Evolutionary conservation across 2,329 filamentous ascomycete genomes (phyloP).

Genomic region (Atkinsonella texensis): DNA sequence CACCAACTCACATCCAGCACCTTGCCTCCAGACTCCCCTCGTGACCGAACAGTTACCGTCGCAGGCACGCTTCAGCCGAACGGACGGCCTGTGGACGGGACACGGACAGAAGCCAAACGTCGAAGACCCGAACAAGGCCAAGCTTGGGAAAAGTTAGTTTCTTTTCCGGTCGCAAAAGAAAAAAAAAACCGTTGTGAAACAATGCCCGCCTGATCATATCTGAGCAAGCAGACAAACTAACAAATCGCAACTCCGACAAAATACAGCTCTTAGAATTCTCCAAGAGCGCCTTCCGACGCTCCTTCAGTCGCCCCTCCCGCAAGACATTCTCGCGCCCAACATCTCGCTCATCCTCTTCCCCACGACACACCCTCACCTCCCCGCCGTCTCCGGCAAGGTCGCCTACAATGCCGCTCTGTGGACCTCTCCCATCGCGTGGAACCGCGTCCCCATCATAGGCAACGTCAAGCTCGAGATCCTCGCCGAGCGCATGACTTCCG

Average conservation of each 20-base stretch:
- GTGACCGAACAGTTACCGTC: background rate
- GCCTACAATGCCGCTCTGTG: conserved; percentile 88
- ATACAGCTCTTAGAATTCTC: conserved; percentile 48
- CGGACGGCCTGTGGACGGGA: conserved; percentile 17
- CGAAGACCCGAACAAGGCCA: conserved; percentile 44
- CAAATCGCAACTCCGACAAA: background rate
- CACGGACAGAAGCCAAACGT: conserved; percentile 23
- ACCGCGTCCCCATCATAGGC: conserved; percentile 77
- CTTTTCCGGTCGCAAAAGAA: background rate
- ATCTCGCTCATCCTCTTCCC: conserved; percentile 62
- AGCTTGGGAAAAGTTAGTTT: conserved; percentile 48
- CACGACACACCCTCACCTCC: conserved; percentile 75
- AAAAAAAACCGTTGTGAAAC: too few relatives aligned
- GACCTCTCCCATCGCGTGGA: conserved; percentile 95
- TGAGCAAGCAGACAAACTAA: background rate
- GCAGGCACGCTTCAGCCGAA: conserved; percentile 20
- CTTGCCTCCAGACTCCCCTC: conserved; percentile 4
- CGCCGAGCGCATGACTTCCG: conserved; percentile 74
- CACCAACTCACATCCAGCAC: background rate
- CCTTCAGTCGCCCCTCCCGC: conserved; percentile 54
- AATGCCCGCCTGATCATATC: too few relatives aligned
- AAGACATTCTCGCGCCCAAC: conserved; percentile 64
- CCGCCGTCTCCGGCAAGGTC: conserved; percentile 80
- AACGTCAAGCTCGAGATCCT: conserved; percentile 82
- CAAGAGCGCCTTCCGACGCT: conserved; percentile 56